Conservation (phyloP, 139 green algal genomes). For the Chlorella sp. region DNA sequence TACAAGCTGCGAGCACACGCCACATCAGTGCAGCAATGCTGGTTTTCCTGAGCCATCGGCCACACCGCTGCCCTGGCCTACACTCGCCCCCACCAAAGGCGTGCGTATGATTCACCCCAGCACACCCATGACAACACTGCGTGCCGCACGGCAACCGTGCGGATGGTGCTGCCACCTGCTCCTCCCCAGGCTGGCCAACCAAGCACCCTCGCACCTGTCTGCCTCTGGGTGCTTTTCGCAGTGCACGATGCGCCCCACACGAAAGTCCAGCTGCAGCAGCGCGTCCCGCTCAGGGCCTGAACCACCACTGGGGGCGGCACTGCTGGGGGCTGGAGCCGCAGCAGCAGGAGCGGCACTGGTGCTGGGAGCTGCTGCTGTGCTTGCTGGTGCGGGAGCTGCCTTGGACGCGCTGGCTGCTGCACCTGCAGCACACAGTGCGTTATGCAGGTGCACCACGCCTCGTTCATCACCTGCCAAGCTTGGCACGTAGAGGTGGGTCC, state of each 20-base stretch:
- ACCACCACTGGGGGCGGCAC: neutral
- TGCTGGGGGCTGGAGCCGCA: neutral
- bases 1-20: conserved; percentile 50
- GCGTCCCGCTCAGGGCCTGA: conserved; percentile 2
- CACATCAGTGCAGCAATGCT: no score
- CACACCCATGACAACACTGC: no score
- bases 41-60: no score
- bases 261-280: conserved; percentile 46
- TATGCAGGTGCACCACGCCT: no score
- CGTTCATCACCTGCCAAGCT: no score
- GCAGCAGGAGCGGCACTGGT: neutral
- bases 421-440: neutral
- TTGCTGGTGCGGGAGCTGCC: neutral
- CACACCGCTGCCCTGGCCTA: no score
- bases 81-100: no score
- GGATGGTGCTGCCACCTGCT: no score
- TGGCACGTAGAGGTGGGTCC: no score
- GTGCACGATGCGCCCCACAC: conserved; percentile 58
- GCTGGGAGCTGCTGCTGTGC: neutral
- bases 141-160: no score
- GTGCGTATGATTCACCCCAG: no score
- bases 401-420: neutral
- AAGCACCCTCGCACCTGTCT: conserved; percentile 44
- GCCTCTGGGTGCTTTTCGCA: conserved; percentile 61
- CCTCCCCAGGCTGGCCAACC: no score